A percentile compares a stretch with the other conserved stretches of the same genome.
Conservation (phyloP, 75 land plant genomes). For the Picea sitchensis region DNA sequence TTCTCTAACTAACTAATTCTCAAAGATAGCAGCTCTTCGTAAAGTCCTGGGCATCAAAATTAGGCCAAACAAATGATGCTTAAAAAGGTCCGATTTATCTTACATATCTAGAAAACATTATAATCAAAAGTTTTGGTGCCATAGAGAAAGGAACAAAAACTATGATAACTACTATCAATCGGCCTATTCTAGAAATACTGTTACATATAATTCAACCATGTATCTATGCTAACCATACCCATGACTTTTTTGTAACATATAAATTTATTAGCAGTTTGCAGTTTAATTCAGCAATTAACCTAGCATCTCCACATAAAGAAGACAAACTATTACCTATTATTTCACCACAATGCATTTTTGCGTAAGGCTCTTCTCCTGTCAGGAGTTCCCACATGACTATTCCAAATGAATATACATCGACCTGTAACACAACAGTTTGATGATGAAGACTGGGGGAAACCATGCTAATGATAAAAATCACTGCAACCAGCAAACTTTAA, state of each 20-base stretch:
- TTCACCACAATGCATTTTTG: slow-evolving; percentile 48
- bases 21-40: not conserved
- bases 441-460: no score
- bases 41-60: not conserved
- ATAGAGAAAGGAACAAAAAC: not conserved
- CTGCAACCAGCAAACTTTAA: no score
- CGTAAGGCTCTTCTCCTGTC: slow-evolving; percentile 54
- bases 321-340: slow-evolving; percentile 33
- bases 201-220: not conserved
- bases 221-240: not conserved
- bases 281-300: not conserved
- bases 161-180: not conserved
- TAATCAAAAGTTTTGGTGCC: not conserved
- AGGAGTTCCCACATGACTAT: slow-evolving; percentile 60
- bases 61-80: not conserved
- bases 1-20: not conserved
- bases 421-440: slow-evolving; percentile 16
- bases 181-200: not conserved
- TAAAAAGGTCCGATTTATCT: not conserved
- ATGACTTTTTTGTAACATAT: not conserved
- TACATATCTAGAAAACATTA: not conserved
- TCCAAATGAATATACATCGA: slow-evolving; percentile 54
- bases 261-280: not conserved
- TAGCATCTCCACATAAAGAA: not conserved
- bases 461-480: no score